Evolutionary conservation across 2,329 filamentous ascomycete genomes (phyloP).

Genomic region (Pseudonectria buxi): DNA sequence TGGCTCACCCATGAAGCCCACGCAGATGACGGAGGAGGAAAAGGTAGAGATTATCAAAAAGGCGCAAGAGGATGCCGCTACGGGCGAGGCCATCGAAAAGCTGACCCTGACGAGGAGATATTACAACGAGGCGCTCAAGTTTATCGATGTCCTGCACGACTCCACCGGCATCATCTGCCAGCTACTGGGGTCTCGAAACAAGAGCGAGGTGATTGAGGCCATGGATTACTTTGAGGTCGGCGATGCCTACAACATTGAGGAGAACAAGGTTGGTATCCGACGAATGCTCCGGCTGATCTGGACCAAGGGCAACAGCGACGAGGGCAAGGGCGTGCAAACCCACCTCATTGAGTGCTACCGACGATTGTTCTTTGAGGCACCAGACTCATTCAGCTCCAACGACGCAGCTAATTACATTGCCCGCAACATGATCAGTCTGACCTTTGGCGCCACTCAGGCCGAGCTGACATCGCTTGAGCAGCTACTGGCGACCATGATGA

Average conservation of each 20-base stretch:
- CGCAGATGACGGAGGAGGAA: constrained; percentile 70
- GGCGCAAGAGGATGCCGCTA: constrained; percentile 79
- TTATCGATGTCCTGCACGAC: constrained; percentile 84
- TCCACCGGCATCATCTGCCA: constrained; percentile 78
- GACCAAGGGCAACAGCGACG: constrained; percentile 99
- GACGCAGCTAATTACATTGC: constrained; percentile 94
- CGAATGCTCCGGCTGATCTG: constrained; percentile 96
- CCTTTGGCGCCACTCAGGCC: constrained; percentile 88
- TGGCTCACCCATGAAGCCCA: constrained; percentile 60
- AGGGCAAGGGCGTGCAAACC: constrained; percentile 95
- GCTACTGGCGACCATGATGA: constrained; percentile 95
- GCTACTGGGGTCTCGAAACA: constrained; percentile 88
- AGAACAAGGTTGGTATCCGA: constrained; percentile 84
- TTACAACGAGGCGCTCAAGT: constrained; percentile 86
- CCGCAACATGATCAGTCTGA: constrained; percentile 97
- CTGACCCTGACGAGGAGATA: constrained; percentile 84
- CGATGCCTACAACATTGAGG: constrained; percentile 92
- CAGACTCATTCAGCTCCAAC: constrained; percentile 78
- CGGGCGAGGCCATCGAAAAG: constrained; percentile 80
- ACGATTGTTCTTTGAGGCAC: constrained; percentile 91
- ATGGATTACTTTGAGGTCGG: constrained; percentile 98
- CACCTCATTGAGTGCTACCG: constrained; percentile 97
- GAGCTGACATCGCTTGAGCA: constrained; percentile 95
- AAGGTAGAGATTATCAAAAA: constrained; percentile 67
- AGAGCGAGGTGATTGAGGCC: constrained; percentile 96